Evolutionary conservation across 2,329 filamentous ascomycete genomes (phyloP).

Genomic region (Daldinia sp.): DNA sequence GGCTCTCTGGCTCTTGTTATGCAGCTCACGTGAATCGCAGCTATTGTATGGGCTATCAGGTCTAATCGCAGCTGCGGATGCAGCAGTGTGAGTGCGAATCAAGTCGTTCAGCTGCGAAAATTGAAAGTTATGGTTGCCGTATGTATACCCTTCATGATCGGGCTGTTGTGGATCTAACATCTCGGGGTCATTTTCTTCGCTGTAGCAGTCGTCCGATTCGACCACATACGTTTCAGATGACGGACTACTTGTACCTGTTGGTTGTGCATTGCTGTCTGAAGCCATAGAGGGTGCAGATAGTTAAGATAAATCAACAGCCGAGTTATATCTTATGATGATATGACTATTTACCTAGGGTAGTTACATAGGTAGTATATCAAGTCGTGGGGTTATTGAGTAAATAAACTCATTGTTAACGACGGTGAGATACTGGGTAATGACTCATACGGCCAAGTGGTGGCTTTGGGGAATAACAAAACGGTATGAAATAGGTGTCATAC

Average conservation of each 20-base stretch:
- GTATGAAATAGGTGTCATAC: too few species aligned
- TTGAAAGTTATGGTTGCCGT: not conserved
- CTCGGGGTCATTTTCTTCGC: constrained; percentile 1
- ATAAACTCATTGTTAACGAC: not conserved
- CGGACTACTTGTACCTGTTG: not conserved
- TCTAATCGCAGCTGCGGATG: not conserved
- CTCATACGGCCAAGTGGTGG: not conserved
- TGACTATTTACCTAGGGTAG: too few species aligned
- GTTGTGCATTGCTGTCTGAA: not conserved
- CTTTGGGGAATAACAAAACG: not conserved
- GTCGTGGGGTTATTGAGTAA: not conserved
- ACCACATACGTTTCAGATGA: not conserved
- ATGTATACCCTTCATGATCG: not conserved
- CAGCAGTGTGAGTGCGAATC: not conserved
- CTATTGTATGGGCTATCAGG: not conserved
- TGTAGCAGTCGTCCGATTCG: not conserved
- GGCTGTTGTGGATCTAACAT: not conserved
- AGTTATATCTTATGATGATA: not conserved
- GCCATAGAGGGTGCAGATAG: not conserved
- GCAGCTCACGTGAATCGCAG: not conserved
- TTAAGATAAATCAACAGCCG: too few species aligned
- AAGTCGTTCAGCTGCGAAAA: not conserved
- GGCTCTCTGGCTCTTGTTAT: not conserved
- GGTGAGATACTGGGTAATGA: not conserved
- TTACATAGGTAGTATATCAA: too few species aligned